These are phyloP conservation scores for Thalassiosira exigua DNA, from an alignment of 352 stramenopile species.

Conservation along the genomic window DNA sequence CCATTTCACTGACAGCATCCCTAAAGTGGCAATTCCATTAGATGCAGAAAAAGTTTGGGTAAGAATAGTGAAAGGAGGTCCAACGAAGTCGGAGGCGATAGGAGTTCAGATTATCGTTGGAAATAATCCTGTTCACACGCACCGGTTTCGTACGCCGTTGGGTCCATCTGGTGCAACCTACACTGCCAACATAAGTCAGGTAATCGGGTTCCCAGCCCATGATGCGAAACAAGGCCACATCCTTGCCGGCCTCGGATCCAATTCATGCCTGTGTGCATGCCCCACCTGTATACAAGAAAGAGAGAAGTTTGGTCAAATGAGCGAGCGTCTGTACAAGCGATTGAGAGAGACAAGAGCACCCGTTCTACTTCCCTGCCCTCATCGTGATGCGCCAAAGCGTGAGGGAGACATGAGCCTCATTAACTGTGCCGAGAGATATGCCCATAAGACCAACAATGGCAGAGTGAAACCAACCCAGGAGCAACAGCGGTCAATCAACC, in stretches of 20 bases:
- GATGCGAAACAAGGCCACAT: constrained; percentile 7
- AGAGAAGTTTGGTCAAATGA: constrained; percentile 15
- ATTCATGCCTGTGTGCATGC: constrained; percentile 1
- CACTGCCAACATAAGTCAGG: constrained; percentile 15
- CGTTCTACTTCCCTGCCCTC: not conserved
- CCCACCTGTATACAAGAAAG: constrained; percentile 5
- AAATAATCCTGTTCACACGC: not conserved
- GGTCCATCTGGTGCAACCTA: not conserved
- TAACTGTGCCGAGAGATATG: constrained; percentile 3
- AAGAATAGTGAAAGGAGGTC: no score
- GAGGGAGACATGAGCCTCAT: not conserved
- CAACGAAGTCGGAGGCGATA: not conserved
- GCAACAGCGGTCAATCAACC: not conserved
- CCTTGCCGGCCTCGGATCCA: not conserved
- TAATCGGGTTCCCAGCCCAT: constrained; percentile 9
- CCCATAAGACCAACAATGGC: constrained; percentile 4
- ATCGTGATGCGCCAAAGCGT: not conserved
- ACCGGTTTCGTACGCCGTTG: constrained; percentile 8
- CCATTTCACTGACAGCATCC: no score
- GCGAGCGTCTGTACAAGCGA: not conserved
- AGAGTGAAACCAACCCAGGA: not conserved
- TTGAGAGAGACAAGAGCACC: not conserved
- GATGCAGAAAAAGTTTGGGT: no score
- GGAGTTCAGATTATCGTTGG: constrained; percentile 17
- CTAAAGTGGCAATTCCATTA: no score